Evolutionary conservation across 1,284 basidiomycete species (phyloP).

Genomic region (Ganoderma meredithae): DNA sequence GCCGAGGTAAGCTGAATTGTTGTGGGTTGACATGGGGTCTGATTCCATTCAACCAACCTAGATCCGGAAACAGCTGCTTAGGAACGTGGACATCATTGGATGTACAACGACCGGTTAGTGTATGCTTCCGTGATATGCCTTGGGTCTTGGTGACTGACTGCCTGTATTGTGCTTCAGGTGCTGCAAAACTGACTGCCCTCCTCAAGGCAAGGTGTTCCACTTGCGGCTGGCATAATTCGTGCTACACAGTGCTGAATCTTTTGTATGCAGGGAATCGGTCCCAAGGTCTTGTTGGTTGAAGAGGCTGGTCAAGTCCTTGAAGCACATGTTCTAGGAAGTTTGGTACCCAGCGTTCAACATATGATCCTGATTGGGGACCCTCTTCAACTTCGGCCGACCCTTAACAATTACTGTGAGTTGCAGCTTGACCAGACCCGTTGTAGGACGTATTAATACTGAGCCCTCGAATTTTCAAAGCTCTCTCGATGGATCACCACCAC

Average conservation of each 20-base stretch:
- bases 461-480: slow-evolving; percentile 34
- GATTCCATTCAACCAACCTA: slow-evolving; percentile 1
- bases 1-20: slow-evolving; percentile 41
- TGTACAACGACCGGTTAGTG: slow-evolving; percentile 70
- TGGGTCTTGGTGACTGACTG: neutral
- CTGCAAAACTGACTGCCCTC: slow-evolving; percentile 66
- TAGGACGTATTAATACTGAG: neutral
- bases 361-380: slow-evolving; percentile 43
- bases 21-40: neutral
- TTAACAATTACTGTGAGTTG: slow-evolving; percentile 67
- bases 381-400: slow-evolving; percentile 69
- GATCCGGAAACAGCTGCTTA: slow-evolving; percentile 53
- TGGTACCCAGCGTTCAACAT: slow-evolving; percentile 53
- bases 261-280: slow-evolving; percentile 42
- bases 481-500: slow-evolving; percentile 48
- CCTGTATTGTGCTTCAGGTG: slow-evolving; percentile 49
- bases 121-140: neutral
- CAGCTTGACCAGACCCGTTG: neutral
- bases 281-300: slow-evolving; percentile 42
- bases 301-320: slow-evolving; percentile 84
- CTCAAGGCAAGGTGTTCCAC: slow-evolving; percentile 53
- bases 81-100: slow-evolving; percentile 66
- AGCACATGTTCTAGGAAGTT: slow-evolving; percentile 68
- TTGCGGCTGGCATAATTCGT: neutral
- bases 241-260: neutral